These are phyloP conservation scores for Colletotrichum eleusines DNA, from an alignment of 2,329 filamentous ascomycete species.

Conservation along the genomic window DNA sequence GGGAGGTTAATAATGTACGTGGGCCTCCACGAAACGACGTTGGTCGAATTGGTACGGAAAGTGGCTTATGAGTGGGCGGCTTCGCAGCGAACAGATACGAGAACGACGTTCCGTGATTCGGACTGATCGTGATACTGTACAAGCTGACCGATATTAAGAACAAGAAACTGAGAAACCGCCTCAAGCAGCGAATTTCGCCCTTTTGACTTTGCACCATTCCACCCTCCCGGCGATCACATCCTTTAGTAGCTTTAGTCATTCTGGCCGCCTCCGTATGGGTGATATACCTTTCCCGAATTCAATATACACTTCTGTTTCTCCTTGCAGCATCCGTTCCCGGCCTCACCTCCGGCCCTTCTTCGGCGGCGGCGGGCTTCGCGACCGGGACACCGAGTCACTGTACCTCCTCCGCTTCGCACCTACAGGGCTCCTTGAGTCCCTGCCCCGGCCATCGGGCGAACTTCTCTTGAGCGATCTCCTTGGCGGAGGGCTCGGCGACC, in stretches of 20 bases:
- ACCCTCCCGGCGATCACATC: neutral
- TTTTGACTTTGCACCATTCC: neutral
- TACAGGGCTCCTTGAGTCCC: constrained; percentile 32
- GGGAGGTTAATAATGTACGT: neutral
- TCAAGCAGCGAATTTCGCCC: neutral
- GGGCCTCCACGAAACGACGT: neutral
- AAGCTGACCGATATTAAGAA: neutral
- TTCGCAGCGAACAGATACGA: neutral
- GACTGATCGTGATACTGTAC: neutral
- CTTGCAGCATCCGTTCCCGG: constrained; percentile 14
- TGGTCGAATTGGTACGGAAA: neutral
- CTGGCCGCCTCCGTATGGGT: neutral
- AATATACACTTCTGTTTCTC: constrained; percentile 42
- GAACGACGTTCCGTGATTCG: neutral
- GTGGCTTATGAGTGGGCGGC: neutral
- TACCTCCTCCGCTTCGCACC: constrained; percentile 43
- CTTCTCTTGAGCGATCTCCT: constrained; percentile 25
- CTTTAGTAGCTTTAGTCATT: constrained; percentile 19
- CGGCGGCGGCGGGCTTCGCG: constrained; percentile 43
- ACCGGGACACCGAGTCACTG: constrained; percentile 44
- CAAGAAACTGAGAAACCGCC: constrained; percentile 1
- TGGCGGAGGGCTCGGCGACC: constrained; percentile 43
- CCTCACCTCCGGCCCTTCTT: constrained; percentile 46
- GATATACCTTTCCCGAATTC: neutral
- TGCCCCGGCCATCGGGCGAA: constrained; percentile 16